phyloP scores from a whole-genome alignment of 2,329 filamentous ascomycete genomes.

The Aspergillus ibericus region DNA sequence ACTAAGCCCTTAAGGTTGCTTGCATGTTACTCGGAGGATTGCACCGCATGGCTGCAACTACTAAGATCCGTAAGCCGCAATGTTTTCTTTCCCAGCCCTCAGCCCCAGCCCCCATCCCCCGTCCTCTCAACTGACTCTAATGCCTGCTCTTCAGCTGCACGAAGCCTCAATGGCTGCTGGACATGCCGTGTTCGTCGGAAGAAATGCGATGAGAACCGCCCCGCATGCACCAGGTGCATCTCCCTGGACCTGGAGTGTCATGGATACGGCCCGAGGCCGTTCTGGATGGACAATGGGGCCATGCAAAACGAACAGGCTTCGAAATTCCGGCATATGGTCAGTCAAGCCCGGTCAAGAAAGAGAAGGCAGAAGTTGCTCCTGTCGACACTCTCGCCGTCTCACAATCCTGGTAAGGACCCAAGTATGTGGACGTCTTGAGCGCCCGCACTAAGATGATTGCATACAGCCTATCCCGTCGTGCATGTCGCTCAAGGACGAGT shows the following conservation, averaged over 20 bases:
- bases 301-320: background rate
- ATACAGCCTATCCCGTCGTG: background rate
- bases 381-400: background rate
- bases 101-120: too few species aligned
- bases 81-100: background rate
- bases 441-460: background rate
- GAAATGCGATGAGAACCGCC: constrained; percentile 2
- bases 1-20: too few species aligned
- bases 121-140: background rate
- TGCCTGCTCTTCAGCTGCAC: background rate
- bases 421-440: background rate
- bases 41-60: background rate
- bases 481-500: background rate
- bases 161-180: constrained; percentile 3
- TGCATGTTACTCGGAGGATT: background rate
- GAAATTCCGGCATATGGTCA: background rate
- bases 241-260: constrained; percentile 1
- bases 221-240: background rate
- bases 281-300: background rate
- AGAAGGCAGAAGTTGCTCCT: background rate
- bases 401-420: background rate
- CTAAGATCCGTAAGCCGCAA: background rate
- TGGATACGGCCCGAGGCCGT: background rate
- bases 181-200: background rate
- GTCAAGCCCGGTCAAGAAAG: background rate